Evolutionary conservation across 1,284 basidiomycete species (phyloP).

Genomic region (Pascua sp.): DNA sequence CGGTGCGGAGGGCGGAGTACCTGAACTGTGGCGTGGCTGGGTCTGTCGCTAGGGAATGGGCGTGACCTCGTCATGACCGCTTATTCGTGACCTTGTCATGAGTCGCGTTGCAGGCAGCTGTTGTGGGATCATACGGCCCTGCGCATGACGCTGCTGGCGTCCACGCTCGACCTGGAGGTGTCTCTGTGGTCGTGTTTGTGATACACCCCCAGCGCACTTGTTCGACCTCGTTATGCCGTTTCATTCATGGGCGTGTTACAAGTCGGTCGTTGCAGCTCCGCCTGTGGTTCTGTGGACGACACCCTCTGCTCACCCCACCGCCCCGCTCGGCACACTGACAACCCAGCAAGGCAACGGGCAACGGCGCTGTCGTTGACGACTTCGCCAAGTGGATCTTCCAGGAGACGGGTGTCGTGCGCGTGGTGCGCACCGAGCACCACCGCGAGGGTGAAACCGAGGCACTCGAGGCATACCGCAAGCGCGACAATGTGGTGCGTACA

Average conservation of each 20-base stretch:
- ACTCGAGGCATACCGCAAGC: constrained; percentile 72
- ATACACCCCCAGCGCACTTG: too few species aligned
- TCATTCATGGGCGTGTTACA: too few species aligned
- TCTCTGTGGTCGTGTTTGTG: too few species aligned
- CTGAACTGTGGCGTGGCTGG: background rate
- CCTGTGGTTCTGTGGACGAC: too few species aligned
- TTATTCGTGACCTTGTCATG: background rate
- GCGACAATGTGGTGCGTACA: constrained; percentile 70
- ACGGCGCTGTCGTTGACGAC: constrained; percentile 68
- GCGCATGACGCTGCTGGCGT: too few species aligned
- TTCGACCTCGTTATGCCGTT: too few species aligned
- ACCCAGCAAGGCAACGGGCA: constrained; percentile 60
- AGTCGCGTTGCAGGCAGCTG: too few species aligned
- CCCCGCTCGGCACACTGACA: background rate
- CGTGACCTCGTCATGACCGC: background rate
- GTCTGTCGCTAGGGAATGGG: background rate
- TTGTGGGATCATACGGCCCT: too few species aligned
- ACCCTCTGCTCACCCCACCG: background rate
- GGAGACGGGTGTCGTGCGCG: constrained; percentile 73
- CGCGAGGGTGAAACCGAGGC: constrained; percentile 59
- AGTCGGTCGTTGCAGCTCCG: too few species aligned
- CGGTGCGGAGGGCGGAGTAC: too few species aligned
- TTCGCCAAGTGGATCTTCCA: constrained; percentile 88
- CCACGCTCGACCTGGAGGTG: too few species aligned
- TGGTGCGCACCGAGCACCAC: constrained; percentile 72